Evolutionary conservation across 2,329 filamentous ascomycete species (phyloP), one percentile per base, ranked within the genome.

Genomic region (Xylariaceae sp.): DNA sequence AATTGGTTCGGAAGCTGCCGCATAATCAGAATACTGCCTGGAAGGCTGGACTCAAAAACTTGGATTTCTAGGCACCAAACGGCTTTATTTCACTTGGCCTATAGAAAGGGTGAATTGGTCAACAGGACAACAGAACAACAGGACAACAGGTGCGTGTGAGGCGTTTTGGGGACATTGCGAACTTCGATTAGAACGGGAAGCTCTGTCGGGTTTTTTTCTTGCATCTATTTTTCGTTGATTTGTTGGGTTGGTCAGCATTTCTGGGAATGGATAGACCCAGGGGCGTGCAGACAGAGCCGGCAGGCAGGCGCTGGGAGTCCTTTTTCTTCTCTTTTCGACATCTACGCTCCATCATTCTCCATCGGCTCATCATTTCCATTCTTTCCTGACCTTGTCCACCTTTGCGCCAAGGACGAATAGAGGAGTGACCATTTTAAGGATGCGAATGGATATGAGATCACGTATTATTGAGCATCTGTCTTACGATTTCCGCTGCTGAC

Each of bases 271-370:
- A 27, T 27, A 43, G 47, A 42, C 44, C 45, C 30, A 53, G 23
- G 35, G 35, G 33, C 11, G 33, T n/a, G 21, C 20, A 16, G 33
- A 20, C 21, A 32, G n/a, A 10, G 11, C 29, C 41, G 27, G 24
- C 24, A 30, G 15, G 16, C n/a, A 13, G 48, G 47, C 30, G 44
- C 27, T 13, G 23, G 40, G 48, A 30, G 26, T 55, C n/a, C n/a
- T n/a, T n/a, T 52, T 49, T 13, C 44, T 55, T 53, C 47, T 13
- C 29, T 32, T 45, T 50, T 24, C 29, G 29, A 29, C 36, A 55
- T 50, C 8, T n/a, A n/a, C n/a, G n/a, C n/a, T n/a, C n/a, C n/a
- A n/a, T n/a, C n/a, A n/a, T n/a, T n/a, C n/a, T n/a, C n/a, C n/a
- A n/a, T n/a, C n/a, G n/a, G n/a, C n/a, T n/a, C n/a, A n/a, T n/a